Percentiles rank a stretch among this genome's conserved stretches.
These are phyloP conservation scores for Nowakowskiella sp. DNA, from an alignment of 192 early-diverging fungal genomes.

Conservation along the genomic window DNA sequence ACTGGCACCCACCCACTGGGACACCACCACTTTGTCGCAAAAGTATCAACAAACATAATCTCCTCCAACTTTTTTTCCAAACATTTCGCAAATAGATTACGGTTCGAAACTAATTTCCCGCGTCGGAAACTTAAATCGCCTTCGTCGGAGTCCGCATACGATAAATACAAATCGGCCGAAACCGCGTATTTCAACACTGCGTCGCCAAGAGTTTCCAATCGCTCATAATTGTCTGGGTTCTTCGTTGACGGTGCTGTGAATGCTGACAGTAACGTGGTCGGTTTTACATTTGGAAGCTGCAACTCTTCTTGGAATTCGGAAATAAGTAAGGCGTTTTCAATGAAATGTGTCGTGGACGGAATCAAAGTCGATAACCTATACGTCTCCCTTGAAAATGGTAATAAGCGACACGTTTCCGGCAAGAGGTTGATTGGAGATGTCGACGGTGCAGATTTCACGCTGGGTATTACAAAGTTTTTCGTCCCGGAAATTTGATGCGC, in stretches of 20 bases:
- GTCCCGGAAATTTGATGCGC: too few species aligned
- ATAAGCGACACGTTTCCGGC: conserved; percentile 22
- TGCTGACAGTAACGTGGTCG: conserved; percentile 38
- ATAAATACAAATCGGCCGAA: conserved; percentile 59
- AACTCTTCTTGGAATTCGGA: conserved; percentile 17
- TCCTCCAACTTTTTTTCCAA: conserved; percentile 42
- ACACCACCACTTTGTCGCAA: conserved; percentile 33
- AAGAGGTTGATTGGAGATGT: conserved; percentile 5
- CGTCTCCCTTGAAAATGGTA: conserved; percentile 26
- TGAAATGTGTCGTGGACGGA: conserved; percentile 27
- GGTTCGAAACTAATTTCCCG: conserved; percentile 67
- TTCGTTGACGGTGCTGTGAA: conserved; percentile 64
- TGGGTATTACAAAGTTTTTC: too few species aligned
- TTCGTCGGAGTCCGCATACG: conserved; percentile 64
- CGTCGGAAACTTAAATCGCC: conserved; percentile 69
- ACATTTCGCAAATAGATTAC: conserved; percentile 54
- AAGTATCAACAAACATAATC: conserved; percentile 55
- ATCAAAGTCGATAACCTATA: conserved; percentile 7
- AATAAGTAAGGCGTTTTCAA: conserved; percentile 20
- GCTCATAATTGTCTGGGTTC: conserved; percentile 74
- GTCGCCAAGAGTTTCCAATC: conserved; percentile 83
- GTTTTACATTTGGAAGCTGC: conserved; percentile 10
- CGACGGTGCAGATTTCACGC: too few species aligned
- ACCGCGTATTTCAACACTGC: conserved; percentile 73
- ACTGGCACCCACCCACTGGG: conserved; percentile 24